Percentiles rank a stretch among this genome's conserved stretches.
Evolutionary conservation across 495 filamentous ascomycete species (phyloP).

Genomic region (Penicillium macrosclerotiorum): DNA sequence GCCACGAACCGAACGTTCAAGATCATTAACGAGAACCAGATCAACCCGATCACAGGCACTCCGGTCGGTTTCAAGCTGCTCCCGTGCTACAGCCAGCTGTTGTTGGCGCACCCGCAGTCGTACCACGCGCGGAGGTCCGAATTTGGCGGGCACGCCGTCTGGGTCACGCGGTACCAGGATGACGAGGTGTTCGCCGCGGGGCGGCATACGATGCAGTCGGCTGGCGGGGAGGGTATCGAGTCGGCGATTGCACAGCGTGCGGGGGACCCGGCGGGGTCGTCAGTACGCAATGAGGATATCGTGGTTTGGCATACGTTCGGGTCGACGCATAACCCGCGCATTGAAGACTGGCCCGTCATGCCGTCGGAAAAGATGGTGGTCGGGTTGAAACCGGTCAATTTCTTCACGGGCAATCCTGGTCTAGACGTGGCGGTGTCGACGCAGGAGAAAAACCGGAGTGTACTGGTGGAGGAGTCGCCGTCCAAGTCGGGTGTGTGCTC

Average conservation of each 20-base stretch:
- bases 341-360: slow-evolving; percentile 70
- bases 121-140: slow-evolving; percentile 75
- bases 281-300: slow-evolving; percentile 49
- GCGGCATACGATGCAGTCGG: slow-evolving; percentile 80
- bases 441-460: slow-evolving; percentile 31
- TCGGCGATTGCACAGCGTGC: slow-evolving; percentile 16
- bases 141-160: slow-evolving; percentile 74
- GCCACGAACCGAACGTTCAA: slow-evolving; percentile 69
- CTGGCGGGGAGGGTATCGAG: slow-evolving; percentile 46
- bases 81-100: slow-evolving; percentile 69
- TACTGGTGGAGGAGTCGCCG: slow-evolving; percentile 15
- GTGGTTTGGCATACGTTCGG: slow-evolving; percentile 57
- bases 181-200: slow-evolving; percentile 78
- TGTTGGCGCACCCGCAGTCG: slow-evolving; percentile 67
- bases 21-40: slow-evolving; percentile 69
- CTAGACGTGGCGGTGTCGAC: slow-evolving; percentile 33
- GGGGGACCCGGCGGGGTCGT: slow-evolving; percentile 18
- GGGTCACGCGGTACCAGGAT: slow-evolving; percentile 74
- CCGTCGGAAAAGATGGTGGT: slow-evolving; percentile 38
- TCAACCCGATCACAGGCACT: slow-evolving; percentile 68
- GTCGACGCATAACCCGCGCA: slow-evolving; percentile 56
- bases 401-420: slow-evolving; percentile 69
- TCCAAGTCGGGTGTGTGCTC: not conserved
- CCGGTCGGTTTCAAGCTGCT: slow-evolving; percentile 78
- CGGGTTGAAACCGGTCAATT: slow-evolving; percentile 68